Base-by-base conservation (phyloP, 768 basidiomycete species). In the Tremella fuciformis region DNA sequence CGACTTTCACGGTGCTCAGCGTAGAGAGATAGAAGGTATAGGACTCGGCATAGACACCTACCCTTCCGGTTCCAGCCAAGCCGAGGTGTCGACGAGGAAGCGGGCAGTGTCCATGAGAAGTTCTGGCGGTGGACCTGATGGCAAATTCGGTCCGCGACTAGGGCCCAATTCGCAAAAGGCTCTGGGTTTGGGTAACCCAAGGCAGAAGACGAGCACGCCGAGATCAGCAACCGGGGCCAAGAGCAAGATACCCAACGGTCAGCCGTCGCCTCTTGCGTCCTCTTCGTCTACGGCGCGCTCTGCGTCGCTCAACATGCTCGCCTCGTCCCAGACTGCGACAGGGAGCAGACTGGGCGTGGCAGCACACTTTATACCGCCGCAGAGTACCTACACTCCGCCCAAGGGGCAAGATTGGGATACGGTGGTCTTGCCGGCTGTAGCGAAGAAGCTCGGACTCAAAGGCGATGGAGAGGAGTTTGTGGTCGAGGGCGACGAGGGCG, bases 401-500 rank as follows among this genome's bases (percentile, higher is more conserved):
- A 70, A 70, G 50, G 71, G 67, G 6, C 57, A 62, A 15, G 57
- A 69, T 26, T 73, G 71, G 71, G 73, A 75, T 29, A 69, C 70
- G 13, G 67, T 75, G 42, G 67, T 71, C 21, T 49, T 75, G 21
- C 70, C 70, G 1, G 63, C 67, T 16, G 62, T 74, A 3, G 73
- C 73, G 34, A 70, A 67, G 60, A 68, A 71, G 47, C 50, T 72
- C 47, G 70, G 66, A 8, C 25, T 49, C 41, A 40, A 22, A 0
- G 55, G 24, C 21, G 55, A 50, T 3, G 53, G 59, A 1, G 47
- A 25, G 39, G 58, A 50, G 1, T 39, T 47, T 9, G 59, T 25
- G 29, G 60, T 47, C 2, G 50, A 50, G 19, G 62, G 26, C 18
- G 65, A 60, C 13, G 70, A 73, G 38, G 73, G 60, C 9, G 68